phyloP scores from a whole-genome alignment of 2,329 filamentous ascomycete genomes.

The Fusarium austroafricanum region DNA sequence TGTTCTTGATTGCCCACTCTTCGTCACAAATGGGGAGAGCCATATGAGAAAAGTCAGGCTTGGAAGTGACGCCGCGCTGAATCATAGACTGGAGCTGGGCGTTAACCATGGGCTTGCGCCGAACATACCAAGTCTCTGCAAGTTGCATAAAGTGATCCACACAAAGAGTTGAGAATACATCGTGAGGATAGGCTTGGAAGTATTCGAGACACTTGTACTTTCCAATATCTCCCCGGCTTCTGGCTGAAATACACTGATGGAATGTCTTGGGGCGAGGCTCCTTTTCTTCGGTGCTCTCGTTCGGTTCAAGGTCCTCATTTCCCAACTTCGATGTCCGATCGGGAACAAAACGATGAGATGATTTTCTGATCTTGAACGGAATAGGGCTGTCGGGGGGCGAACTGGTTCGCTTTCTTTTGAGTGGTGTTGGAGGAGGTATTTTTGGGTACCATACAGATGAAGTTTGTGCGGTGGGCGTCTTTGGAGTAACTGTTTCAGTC shows the following conservation, averaged over 20 bases:
- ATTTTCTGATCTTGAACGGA: slow-evolving; percentile 10
- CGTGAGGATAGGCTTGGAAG: slow-evolving; percentile 38
- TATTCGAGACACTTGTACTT: slow-evolving; percentile 12
- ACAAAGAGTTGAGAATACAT: slow-evolving; percentile 32
- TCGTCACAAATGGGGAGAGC: slow-evolving; percentile 19
- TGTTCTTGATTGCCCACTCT: slow-evolving; percentile 9
- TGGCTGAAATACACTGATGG: slow-evolving; percentile 2
- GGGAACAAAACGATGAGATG: neutral
- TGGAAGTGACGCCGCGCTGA: neutral
- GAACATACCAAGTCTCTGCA: slow-evolving; percentile 27
- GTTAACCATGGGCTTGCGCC: slow-evolving; percentile 3
- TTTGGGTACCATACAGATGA: neutral
- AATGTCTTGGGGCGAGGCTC: slow-evolving; percentile 11
- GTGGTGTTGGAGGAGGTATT: neutral
- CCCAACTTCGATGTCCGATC: neutral
- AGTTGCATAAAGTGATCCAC: slow-evolving; percentile 24
- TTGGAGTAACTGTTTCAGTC: neutral
- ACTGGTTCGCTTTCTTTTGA: slow-evolving; percentile 9
- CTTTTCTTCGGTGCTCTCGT: neutral
- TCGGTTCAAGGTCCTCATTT: neutral
- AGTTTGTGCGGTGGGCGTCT: neutral
- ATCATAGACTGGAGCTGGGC: neutral
- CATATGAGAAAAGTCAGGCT: slow-evolving; percentile 18
- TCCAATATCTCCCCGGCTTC: neutral
- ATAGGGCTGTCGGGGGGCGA: neutral